Evolutionary conservation across 768 basidiomycete genomes (phyloP).

Genomic region (Heimioporus sp.): DNA sequence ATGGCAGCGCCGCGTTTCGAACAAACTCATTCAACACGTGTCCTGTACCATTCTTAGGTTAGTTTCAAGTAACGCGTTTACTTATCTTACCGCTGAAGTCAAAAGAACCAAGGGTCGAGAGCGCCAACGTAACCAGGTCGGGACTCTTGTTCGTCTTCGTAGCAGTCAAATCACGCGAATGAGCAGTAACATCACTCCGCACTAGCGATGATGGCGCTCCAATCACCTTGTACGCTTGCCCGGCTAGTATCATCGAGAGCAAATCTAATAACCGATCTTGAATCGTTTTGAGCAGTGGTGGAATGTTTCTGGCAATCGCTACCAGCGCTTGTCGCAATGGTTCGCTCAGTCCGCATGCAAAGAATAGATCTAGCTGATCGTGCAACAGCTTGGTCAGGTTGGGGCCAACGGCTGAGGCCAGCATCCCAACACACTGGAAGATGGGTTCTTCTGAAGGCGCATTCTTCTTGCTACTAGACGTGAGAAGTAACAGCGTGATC

Average conservation of each 20-base stretch:
- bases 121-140: constrained; percentile 75
- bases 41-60: constrained; percentile 43
- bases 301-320: constrained; percentile 83
- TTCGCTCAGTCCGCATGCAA: constrained; percentile 90
- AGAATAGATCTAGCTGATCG: constrained; percentile 96
- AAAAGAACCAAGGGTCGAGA: constrained; percentile 85
- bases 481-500: constrained; percentile 1
- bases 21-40: constrained; percentile 96
- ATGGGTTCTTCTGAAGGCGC: constrained; percentile 93
- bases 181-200: constrained; percentile 48
- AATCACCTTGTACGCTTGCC: constrained; percentile 82
- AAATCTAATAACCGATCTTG: constrained; percentile 94
- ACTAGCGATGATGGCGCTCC: constrained; percentile 73
- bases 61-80: neutral
- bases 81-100: constrained; percentile 80
- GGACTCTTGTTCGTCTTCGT: constrained; percentile 57
- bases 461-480: constrained; percentile 65
- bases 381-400: constrained; percentile 94
- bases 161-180: constrained; percentile 53
- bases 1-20: constrained; percentile 85
- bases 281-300: constrained; percentile 85
- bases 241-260: constrained; percentile 76
- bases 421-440: constrained; percentile 97
- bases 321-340: constrained; percentile 81
- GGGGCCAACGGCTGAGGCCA: constrained; percentile 92